Evolutionary conservation across 2,329 filamentous ascomycete species (phyloP), one percentile per base, ranked within the genome.

Genomic region (Beauveria caledonica): DNA sequence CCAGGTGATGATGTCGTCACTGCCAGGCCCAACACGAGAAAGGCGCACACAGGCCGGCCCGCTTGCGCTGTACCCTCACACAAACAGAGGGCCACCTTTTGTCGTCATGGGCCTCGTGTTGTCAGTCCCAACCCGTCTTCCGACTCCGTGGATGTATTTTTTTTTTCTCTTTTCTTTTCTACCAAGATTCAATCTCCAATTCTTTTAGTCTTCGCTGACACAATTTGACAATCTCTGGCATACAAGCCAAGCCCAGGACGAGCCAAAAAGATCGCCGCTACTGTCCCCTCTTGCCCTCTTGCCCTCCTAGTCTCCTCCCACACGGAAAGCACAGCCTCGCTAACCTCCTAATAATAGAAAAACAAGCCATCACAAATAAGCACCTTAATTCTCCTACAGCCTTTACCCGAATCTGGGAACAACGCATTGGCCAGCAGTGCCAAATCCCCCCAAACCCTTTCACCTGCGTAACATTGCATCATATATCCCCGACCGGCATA

Each of bases 351-450:
- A 58, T 45, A 58, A 58, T 51, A 58, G 56, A 58, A 58, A 23
- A 56, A 10, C 42, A 57, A 57, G 17, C 21, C 50, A 33, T 25
- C 45, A 5, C 42, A 57, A 36, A n/a, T 21, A 29, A 45, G 17
- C 23, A 23, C 27, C 56, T 44, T 50, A 44, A 51, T 33, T 49
- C 44, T 51, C 23, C 51, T 25, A 23, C 56, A 42, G 55, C 56
- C 39, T 39, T 59, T 45, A 52, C 51, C 56, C 56, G 56, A 52
- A 45, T 51, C 46, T 58, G 56, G 48, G 13, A 44, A 58, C 36
- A 44, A 27, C 46, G 8, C 29, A n/a, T 25, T 56, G 40, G 25
- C 17, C 29, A 33, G 29, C 10, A 33, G 29, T 11, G 29, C 29
- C 29, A 33, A 33, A 33, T 2, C 17, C 25, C 48, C 13, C 15